Evolutionary conservation across 2,329 filamentous ascomycete species (phyloP).

Genomic region (Tolypocladium capitatum): DNA sequence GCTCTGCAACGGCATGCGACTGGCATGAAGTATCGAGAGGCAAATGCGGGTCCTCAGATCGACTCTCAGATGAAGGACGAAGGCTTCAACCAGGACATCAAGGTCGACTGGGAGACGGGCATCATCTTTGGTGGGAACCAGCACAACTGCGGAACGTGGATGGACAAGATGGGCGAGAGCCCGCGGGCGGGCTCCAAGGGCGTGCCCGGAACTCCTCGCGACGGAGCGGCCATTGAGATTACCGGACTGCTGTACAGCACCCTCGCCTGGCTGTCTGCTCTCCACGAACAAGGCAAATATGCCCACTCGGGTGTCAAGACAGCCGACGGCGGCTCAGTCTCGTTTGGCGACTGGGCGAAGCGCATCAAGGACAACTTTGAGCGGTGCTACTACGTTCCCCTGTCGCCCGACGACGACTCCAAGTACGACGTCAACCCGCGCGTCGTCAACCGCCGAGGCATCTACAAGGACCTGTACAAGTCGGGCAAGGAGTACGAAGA

Average conservation of each 20-base stretch:
- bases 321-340: slow-evolving; percentile 45
- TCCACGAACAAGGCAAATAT: slow-evolving; percentile 58
- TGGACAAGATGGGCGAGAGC: slow-evolving; percentile 99
- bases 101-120: slow-evolving; percentile 80
- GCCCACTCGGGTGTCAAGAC: slow-evolving; percentile 60
- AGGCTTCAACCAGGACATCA: slow-evolving; percentile 84
- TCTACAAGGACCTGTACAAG: slow-evolving; percentile 94
- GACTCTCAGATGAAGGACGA: slow-evolving; percentile 88
- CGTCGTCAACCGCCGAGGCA: slow-evolving; percentile 79
- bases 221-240: slow-evolving; percentile 91
- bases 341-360: slow-evolving; percentile 65
- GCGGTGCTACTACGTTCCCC: slow-evolving; percentile 77
- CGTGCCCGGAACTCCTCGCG: slow-evolving; percentile 87
- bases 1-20: slow-evolving; percentile 81
- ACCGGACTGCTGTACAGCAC: slow-evolving; percentile 87
- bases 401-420: slow-evolving; percentile 52
- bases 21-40: slow-evolving; percentile 85
- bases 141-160: slow-evolving; percentile 94
- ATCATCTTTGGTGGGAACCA: slow-evolving; percentile 92
- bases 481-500: slow-evolving; percentile 95
- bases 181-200: slow-evolving; percentile 83
- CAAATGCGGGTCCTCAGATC: slow-evolving; percentile 78
- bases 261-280: slow-evolving; percentile 60
- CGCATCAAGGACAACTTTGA: slow-evolving; percentile 81
- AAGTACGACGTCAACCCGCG: slow-evolving; percentile 68